A percentile compares a stretch with the other conserved stretches of the same genome.
Conservation (phyloP, 495 filamentous ascomycete species). For the Tuber calosporum region DNA sequence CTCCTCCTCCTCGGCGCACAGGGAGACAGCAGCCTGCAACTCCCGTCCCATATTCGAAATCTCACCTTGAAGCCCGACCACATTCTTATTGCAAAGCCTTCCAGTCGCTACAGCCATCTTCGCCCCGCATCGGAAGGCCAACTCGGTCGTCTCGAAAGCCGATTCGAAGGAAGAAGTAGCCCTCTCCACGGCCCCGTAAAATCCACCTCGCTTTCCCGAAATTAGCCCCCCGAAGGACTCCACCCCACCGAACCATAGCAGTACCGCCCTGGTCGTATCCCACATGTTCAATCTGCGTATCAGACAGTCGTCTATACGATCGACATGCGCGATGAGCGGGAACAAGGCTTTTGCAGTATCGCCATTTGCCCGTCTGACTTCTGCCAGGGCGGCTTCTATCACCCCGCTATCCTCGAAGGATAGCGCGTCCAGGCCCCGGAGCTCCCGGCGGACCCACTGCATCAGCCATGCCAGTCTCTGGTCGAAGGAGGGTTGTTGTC, state of each 20-base stretch:
- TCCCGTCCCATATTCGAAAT: not conserved
- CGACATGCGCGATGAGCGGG: not conserved
- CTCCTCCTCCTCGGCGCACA: not conserved
- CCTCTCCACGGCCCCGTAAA: not conserved
- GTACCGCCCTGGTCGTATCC: not conserved
- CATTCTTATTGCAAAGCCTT: conserved; percentile 1
- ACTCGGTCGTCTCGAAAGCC: not conserved
- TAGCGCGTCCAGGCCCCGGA: not conserved
- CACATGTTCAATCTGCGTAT: not conserved
- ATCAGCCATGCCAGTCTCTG: not conserved
- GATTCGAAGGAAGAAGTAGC: not conserved
- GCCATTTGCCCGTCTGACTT: not conserved
- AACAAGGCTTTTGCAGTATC: not conserved
- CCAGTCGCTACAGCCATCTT: not conserved
- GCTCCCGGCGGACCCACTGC: not conserved
- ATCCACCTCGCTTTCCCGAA: not conserved
- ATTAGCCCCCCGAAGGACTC: not conserved
- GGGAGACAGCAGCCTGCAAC: not conserved
- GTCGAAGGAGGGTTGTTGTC: not conserved
- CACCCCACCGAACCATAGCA: not conserved
- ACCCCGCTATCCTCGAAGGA: not conserved
- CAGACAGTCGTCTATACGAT: not conserved
- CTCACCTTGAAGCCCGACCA: not conserved
- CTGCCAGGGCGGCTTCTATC: not conserved
- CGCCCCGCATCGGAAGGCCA: not conserved